phyloP scores from a whole-genome alignment of 2,329 filamentous ascomycete genomes.

The Claviceps sp. region DNA sequence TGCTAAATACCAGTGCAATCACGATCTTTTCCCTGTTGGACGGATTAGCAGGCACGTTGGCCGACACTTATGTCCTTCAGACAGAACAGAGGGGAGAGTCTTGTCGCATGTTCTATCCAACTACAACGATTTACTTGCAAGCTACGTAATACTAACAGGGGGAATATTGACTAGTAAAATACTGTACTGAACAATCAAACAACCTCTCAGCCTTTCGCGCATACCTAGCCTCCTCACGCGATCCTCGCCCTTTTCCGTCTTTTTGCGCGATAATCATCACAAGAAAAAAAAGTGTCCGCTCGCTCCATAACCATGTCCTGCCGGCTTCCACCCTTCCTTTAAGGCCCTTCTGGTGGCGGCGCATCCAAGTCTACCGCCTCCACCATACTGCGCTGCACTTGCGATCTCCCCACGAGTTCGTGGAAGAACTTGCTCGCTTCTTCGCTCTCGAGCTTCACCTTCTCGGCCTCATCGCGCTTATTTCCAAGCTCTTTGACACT shows the following conservation, averaged over 20 bases:
- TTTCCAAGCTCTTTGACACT: slow-evolving; percentile 71
- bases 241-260: too few relatives aligned
- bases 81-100: too few relatives aligned
- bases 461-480: slow-evolving; percentile 71
- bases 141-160: not conserved
- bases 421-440: slow-evolving; percentile 82
- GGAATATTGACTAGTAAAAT: not conserved
- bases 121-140: not conserved
- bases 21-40: too few relatives aligned
- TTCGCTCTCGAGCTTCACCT: slow-evolving; percentile 71
- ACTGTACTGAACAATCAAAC: too few relatives aligned
- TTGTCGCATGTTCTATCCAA: not conserved
- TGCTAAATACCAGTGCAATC: too few relatives aligned
- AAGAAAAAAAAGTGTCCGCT: too few relatives aligned
- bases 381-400: slow-evolving; percentile 35
- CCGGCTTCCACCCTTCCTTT: slow-evolving; percentile 3
- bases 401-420: slow-evolving; percentile 61
- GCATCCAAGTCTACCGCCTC: slow-evolving; percentile 42
- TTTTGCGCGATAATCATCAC: too few relatives aligned
- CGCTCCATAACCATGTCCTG: too few relatives aligned
- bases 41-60: too few relatives aligned
- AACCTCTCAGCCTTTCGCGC: too few relatives aligned
- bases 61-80: too few relatives aligned
- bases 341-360: slow-evolving; percentile 22
- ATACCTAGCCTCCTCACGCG: too few relatives aligned